Evolutionary conservation across 192 early-diverging fungal species (phyloP).

Genomic region (Fimicolochytrium jonesii): DNA sequence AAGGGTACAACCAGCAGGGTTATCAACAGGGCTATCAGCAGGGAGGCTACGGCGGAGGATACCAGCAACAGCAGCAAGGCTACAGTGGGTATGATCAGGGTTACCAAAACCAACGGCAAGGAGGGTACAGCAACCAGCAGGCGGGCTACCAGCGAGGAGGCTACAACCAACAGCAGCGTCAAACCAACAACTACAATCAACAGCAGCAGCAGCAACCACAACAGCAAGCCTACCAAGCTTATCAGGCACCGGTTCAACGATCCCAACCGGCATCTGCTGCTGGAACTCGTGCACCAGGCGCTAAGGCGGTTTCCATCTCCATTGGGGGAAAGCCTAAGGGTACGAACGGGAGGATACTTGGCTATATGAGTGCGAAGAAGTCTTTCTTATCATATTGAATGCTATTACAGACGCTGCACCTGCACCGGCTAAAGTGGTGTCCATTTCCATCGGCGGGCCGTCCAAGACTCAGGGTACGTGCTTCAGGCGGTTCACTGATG

Average conservation of each 20-base stretch:
- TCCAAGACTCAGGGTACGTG: no score
- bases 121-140: conserved; percentile 18
- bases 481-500: no score
- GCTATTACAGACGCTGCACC: no score
- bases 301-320: conserved; percentile 17
- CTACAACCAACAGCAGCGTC: conserved; percentile 20
- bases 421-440: conserved; percentile 20
- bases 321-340: no score
- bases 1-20: conserved; percentile 10
- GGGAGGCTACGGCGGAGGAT: conserved; percentile 2
- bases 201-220: conserved; percentile 26
- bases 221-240: conserved; percentile 30
- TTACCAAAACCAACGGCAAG: conserved; percentile 5
- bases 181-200: conserved; percentile 6
- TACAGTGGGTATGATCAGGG: conserved; percentile 10
- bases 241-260: conserved; percentile 10
- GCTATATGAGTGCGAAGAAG: no score
- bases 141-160: conserved; percentile 18
- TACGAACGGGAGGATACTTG: no score
- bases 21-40: conserved; percentile 18
- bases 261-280: background rate
- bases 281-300: conserved; percentile 2
- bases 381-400: no score
- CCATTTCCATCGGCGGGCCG: conserved; percentile 25
- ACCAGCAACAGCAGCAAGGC: conserved; percentile 15